Conservation (phyloP, 257 asterid genomes). For the Solanum virginianum region DNA sequence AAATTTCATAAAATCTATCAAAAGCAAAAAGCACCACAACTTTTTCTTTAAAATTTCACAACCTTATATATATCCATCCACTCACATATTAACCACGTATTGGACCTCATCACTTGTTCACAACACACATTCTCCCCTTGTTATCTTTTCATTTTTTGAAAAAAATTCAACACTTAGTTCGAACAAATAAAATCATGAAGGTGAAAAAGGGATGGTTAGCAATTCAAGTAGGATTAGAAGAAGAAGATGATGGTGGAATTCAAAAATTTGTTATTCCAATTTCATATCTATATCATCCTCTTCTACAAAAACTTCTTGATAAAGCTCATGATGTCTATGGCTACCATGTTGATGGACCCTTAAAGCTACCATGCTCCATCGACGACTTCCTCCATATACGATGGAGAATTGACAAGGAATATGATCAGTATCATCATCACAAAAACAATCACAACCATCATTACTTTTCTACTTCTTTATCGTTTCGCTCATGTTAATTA, state of each 20-base stretch:
- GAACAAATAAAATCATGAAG: not conserved
- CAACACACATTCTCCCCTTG: not conserved
- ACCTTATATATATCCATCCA: not conserved
- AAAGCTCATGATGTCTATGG: conserved; percentile 33
- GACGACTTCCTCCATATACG: conserved; percentile 34
- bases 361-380: conserved; percentile 28
- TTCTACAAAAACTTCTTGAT: conserved; percentile 20
- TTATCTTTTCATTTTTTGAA: not conserved
- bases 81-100: not conserved
- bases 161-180: not conserved
- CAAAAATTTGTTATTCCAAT: conserved; percentile 25
- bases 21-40: not conserved
- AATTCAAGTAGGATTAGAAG: conserved; percentile 27
- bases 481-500: conserved; percentile 17
- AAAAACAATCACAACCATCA: conserved; percentile 2
- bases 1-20: not conserved
- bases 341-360: conserved; percentile 21
- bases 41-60: not conserved
- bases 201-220: conserved; percentile 17
- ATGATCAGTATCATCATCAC: conserved; percentile 3
- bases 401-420: conserved; percentile 31
- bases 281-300: conserved; percentile 27
- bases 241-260: conserved; percentile 11
- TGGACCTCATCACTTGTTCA: not conserved
- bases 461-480: conserved; percentile 4